phyloP scores from a whole-genome alignment of 176 grass and related monocot species.

The Urochloa ruziziensis region DNA sequence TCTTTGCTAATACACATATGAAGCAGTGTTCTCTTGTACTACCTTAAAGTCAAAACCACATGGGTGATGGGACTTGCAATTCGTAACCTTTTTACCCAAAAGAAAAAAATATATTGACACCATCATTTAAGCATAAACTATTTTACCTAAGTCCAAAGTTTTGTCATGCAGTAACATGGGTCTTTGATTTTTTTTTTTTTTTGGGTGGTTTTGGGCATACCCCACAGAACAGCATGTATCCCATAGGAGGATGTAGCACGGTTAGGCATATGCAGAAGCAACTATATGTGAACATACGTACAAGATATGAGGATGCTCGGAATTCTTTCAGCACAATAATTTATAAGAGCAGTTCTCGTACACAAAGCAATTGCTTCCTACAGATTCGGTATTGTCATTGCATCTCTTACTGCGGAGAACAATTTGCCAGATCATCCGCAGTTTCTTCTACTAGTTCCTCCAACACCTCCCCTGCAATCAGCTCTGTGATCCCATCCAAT shows the following conservation, averaged over 20 bases:
- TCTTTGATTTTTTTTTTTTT: neutral
- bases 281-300: conserved; percentile 19
- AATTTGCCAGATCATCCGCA: conserved; percentile 28
- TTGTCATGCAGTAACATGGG: neutral
- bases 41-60: conserved; percentile 40
- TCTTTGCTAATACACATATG: neutral
- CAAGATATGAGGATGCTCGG: conserved; percentile 28
- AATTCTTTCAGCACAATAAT: conserved; percentile 13
- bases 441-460: conserved; percentile 66
- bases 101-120: neutral
- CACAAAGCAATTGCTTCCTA: conserved; percentile 38
- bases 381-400: conserved; percentile 1
- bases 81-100: conserved; percentile 22
- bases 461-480: conserved; percentile 53
- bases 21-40: neutral
- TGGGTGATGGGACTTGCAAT: conserved; percentile 31
- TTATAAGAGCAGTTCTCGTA: conserved; percentile 24
- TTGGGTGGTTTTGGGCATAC: neutral
- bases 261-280: conserved; percentile 25
- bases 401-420: conserved; percentile 27
- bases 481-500: conserved; percentile 46
- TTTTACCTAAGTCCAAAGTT: neutral
- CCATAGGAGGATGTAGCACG: neutral
- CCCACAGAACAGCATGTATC: neutral
- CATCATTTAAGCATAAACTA: neutral